Conservation (phyloP, 805 yeast species). For the Ogataea ganodermae region DNA sequence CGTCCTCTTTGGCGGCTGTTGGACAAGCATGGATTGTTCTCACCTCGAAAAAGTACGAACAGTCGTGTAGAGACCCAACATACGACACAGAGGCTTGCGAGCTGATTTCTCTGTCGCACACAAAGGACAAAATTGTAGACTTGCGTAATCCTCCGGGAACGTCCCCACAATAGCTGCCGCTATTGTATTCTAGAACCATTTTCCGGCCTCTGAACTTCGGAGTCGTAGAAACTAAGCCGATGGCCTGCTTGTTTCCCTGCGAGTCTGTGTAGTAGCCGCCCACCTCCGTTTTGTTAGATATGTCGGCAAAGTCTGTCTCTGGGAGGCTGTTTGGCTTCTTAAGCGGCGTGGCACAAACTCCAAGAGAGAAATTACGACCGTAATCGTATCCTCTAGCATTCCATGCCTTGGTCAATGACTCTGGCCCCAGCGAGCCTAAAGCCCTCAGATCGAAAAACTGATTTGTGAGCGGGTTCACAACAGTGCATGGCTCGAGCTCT, state of each 20-base stretch:
- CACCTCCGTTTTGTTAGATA: conserved; percentile 43
- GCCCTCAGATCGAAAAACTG: conserved; percentile 50
- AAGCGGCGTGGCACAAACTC: conserved; percentile 65
- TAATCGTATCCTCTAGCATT: conserved; percentile 69
- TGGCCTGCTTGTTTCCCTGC: conserved; percentile 47
- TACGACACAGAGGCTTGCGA: conserved; percentile 65
- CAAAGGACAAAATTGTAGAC: conserved; percentile 68
- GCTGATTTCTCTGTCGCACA: conserved; percentile 76
- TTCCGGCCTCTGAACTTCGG: conserved; percentile 76
- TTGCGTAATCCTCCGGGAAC: conserved; percentile 54
- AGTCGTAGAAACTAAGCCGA: conserved; percentile 60
- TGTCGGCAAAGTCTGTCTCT: conserved; percentile 35
- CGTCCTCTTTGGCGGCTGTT: conserved; percentile 65
- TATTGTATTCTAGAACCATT: conserved; percentile 64
- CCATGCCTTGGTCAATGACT: conserved; percentile 52
- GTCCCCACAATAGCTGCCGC: conserved; percentile 62
- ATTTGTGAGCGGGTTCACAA: conserved; percentile 42
- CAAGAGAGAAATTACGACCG: conserved; percentile 70
- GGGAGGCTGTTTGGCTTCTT: conserved; percentile 26
- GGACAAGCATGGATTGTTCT: conserved; percentile 87
- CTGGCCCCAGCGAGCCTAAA: conserved; percentile 35
- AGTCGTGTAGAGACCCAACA: conserved; percentile 72
- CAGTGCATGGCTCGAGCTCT: conserved; percentile 43
- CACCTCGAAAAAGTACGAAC: conserved; percentile 83
- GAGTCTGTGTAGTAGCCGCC: conserved; percentile 60